Base-by-base conservation (phyloP, 805 yeast genomes). In the Wickerhamiella musiphila region DNA sequence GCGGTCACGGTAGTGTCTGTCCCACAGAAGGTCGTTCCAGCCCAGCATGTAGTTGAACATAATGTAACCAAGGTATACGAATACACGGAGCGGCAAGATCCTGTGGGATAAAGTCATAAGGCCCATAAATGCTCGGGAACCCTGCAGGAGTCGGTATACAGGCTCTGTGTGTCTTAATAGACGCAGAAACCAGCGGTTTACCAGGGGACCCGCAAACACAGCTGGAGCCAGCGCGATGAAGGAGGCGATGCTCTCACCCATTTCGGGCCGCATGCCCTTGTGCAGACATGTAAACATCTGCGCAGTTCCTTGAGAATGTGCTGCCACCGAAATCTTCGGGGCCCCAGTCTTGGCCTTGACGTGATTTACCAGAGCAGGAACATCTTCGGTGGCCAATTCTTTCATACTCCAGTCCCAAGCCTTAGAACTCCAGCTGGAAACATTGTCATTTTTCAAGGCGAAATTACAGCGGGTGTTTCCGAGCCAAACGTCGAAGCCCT, bases 371-470 rank as follows among this genome's bases (percentile, higher is more conserved):
- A 86, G 58, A 13, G 78, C 63, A 1, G 93, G 78, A 26, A 90
- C 53, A 51, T 86, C 98, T 45, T 60, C 68, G 35, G 63, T 61
- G 0, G 84, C 86, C 73, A 90, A 70, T 28, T 81, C 86, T n/a
- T 63, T 54, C 31, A 90, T 65, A 47, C 79, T 86, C 98, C 98
- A 86, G 42, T 78, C 73, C 98, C 98, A 86, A 70, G 77, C 78
- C 31, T 59, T 46, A 1, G 61, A 60, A 42, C 67, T 65, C 35
- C 45, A 43, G 4, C 56, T 39, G 23, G 60, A 56, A 39, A 59
- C 63, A 35, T 52, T 52, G 37, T 60, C 52, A 56, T 84, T 93
- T 32, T 63, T 57, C 1, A 93, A 78, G 24, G 66, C 60, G 48
- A 84, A 78, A 5, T 94, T 93, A 42, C 94, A 76, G 39, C 98